Conservation (phyloP, 768 basidiomycete genomes). For the Strobilomyces dryophilus region DNA sequence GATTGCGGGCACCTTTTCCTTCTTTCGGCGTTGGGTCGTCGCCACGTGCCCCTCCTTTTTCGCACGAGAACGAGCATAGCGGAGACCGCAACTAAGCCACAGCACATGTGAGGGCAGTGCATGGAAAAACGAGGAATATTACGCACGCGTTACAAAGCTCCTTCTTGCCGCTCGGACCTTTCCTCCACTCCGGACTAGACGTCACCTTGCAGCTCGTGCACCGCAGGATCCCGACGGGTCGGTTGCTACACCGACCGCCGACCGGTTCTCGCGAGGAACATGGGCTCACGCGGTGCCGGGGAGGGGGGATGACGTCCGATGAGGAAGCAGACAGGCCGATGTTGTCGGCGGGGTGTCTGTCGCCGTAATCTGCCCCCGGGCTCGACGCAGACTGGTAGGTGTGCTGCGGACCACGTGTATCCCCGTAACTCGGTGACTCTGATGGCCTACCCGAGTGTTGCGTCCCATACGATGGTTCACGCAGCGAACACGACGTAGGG, state of each 20-base stretch:
- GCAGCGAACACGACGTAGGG: slow-evolving; percentile 26
- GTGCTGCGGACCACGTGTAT: slow-evolving; percentile 31
- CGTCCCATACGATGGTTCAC: slow-evolving; percentile 27
- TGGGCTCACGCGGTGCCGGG: slow-evolving; percentile 54
- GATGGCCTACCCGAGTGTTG: slow-evolving; percentile 38
- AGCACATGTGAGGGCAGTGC: slow-evolving; percentile 21
- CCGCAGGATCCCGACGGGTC: slow-evolving; percentile 66
- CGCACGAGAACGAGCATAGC: slow-evolving; percentile 82
- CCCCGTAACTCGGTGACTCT: slow-evolving; percentile 28
- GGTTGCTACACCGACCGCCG: slow-evolving; percentile 44
- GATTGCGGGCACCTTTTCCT: slow-evolving; percentile 44
- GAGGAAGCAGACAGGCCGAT: slow-evolving; percentile 23
- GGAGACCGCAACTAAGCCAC: slow-evolving; percentile 66
- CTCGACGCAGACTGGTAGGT: slow-evolving; percentile 37
- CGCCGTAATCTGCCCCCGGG: slow-evolving; percentile 35
- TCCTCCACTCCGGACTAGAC: slow-evolving; percentile 86
- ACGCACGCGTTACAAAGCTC: slow-evolving; percentile 91
- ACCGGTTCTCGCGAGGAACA: slow-evolving; percentile 46
- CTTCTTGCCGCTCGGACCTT: slow-evolving; percentile 87
- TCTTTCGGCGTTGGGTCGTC: slow-evolving; percentile 53
- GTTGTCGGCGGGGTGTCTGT: slow-evolving; percentile 33
- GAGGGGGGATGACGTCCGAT: slow-evolving; percentile 51
- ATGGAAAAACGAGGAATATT: slow-evolving; percentile 15
- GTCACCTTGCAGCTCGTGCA: slow-evolving; percentile 82
- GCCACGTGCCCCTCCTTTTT: slow-evolving; percentile 74